Conservation (phyloP, 805 yeast genomes). For the Cyberlindnera meyerae region DNA sequence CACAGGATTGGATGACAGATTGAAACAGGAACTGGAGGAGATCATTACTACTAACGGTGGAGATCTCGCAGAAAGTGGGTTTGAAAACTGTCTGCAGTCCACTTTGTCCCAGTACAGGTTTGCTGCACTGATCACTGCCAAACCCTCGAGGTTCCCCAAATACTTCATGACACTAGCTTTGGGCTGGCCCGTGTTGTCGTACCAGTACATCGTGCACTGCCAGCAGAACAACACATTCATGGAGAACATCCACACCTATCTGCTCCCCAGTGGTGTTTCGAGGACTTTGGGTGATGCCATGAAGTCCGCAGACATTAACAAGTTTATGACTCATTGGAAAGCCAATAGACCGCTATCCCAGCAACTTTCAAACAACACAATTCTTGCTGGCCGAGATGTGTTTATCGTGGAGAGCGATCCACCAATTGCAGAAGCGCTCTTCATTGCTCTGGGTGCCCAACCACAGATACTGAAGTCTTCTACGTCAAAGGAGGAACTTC, state of each 20-base stretch:
- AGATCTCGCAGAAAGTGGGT: slow-evolving; percentile 30
- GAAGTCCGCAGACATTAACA: slow-evolving; percentile 45
- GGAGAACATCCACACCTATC: slow-evolving; percentile 34
- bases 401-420: slow-evolving; percentile 20
- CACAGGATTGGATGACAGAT: slow-evolving; percentile 32
- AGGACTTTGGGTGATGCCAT: slow-evolving; percentile 32
- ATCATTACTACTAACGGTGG: slow-evolving; percentile 43
- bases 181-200: slow-evolving; percentile 82
- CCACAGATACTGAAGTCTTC: slow-evolving; percentile 7
- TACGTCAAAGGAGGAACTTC: slow-evolving; percentile 1
- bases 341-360: slow-evolving; percentile 27
- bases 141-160: slow-evolving; percentile 61
- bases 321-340: slow-evolving; percentile 37
- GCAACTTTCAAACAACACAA: slow-evolving; percentile 39
- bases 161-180: slow-evolving; percentile 72
- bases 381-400: slow-evolving; percentile 19
- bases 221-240: slow-evolving; percentile 28
- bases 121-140: slow-evolving; percentile 55
- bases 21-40: slow-evolving; percentile 25
- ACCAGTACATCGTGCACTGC: slow-evolving; percentile 50
- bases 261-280: slow-evolving; percentile 73
- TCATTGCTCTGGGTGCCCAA: slow-evolving; percentile 42
- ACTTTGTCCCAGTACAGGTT: slow-evolving; percentile 34
- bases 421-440: slow-evolving; percentile 36
- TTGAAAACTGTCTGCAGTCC: slow-evolving; percentile 17